A percentile compares a stretch with the other conserved stretches of the same genome.
These are phyloP conservation scores for Sclerotinia nivalis DNA, from an alignment of 2,329 filamentous ascomycete species.

Conservation along the genomic window DNA sequence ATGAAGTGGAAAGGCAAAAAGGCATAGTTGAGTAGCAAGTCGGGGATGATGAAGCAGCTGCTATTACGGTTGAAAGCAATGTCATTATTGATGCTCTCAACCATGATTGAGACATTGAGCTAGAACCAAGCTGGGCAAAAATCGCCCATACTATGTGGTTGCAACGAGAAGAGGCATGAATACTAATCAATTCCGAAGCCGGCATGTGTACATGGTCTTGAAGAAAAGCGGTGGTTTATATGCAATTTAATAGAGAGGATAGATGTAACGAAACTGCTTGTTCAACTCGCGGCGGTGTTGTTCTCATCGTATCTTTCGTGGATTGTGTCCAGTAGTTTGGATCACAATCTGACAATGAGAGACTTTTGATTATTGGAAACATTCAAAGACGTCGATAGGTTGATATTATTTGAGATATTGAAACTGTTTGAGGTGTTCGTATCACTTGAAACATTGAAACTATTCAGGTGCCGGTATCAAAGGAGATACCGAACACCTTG, in stretches of 20 bases:
- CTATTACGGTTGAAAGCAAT: not conserved
- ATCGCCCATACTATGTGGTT: not conserved
- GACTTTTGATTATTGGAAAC: too few species aligned
- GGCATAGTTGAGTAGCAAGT: not conserved
- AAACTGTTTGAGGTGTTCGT: not conserved
- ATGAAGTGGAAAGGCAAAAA: not conserved
- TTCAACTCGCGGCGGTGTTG: not conserved
- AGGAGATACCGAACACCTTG: too few species aligned
- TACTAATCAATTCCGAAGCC: not conserved
- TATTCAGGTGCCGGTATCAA: too few species aligned
- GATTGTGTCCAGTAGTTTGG: not conserved
- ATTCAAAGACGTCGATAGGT: too few species aligned
- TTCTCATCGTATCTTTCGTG: not conserved
- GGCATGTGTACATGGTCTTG: not conserved
- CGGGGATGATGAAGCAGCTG: not conserved
- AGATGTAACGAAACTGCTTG: not conserved
- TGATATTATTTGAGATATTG: too few species aligned
- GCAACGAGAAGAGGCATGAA: not conserved
- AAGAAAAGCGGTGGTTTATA: not conserved
- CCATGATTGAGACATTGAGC: not conserved
- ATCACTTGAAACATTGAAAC: too few species aligned
- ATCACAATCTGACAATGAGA: not conserved
- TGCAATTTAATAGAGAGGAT: not conserved
- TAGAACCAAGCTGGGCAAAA: not conserved
- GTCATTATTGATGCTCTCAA: not conserved